Percentiles rank a stretch among this genome's conserved stretches.
phyloP scores from a whole-genome alignment of 495 filamentous ascomycete genomes.

The Daldinia loculata region DNA sequence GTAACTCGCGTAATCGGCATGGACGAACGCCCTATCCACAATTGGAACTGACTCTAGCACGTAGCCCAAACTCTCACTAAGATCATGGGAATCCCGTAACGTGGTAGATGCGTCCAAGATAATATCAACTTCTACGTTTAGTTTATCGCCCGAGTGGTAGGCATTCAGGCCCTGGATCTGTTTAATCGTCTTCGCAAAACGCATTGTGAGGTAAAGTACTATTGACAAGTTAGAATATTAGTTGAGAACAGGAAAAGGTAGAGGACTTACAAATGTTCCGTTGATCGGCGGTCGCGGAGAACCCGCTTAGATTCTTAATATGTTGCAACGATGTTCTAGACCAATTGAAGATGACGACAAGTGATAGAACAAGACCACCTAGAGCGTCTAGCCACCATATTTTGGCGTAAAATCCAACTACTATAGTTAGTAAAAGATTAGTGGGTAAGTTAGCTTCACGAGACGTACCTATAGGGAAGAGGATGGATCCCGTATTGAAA shows the following conservation, averaged over 20 bases:
- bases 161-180: constrained; percentile 89
- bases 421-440: constrained; percentile 2
- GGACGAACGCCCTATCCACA: constrained; percentile 72
- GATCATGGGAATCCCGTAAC: constrained; percentile 85
- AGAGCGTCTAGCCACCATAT: constrained; percentile 89
- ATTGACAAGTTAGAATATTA: constrained; percentile 14
- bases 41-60: constrained; percentile 87
- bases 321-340: constrained; percentile 76
- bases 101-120: constrained; percentile 82
- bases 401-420: constrained; percentile 77
- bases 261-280: constrained; percentile 69
- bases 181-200: constrained; percentile 87
- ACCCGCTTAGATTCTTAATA: constrained; percentile 84
- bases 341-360: constrained; percentile 90
- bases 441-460: constrained; percentile 31
- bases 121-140: constrained; percentile 83
- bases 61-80: constrained; percentile 86
- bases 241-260: not conserved
- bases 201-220: constrained; percentile 91
- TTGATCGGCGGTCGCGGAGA: constrained; percentile 79
- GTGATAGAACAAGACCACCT: constrained; percentile 80
- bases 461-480: constrained; percentile 75
- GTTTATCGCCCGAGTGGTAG: constrained; percentile 88
- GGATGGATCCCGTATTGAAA: constrained; percentile 91
- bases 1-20: constrained; percentile 81